A percentile compares a stretch with the other conserved stretches of the same genome.
Evolutionary conservation across 352 stramenopile genomes (phyloP).

Genomic region (Phytophthora sp.): DNA sequence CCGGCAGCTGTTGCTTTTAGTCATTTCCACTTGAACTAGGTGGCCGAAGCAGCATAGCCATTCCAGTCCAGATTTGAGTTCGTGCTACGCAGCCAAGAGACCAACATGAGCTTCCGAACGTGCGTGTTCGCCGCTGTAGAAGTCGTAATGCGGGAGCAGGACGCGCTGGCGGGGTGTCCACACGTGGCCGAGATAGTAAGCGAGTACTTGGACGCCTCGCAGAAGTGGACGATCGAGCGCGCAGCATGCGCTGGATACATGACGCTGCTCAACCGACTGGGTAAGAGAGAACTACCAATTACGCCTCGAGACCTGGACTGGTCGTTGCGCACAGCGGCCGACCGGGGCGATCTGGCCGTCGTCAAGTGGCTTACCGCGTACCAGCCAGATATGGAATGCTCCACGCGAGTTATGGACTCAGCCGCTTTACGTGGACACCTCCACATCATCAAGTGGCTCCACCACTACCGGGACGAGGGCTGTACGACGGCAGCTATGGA

Average conservation of each 20-base stretch:
- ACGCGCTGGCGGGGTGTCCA: conserved; percentile 52
- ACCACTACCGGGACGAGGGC: conserved; percentile 65
- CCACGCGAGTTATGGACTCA: conserved; percentile 82
- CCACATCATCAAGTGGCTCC: conserved; percentile 74
- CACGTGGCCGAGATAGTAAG: conserved; percentile 56
- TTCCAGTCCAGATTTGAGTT: conserved; percentile 26
- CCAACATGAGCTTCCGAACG: conserved; percentile 23
- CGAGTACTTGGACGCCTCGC: conserved; percentile 62
- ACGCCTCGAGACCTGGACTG: conserved; percentile 66
- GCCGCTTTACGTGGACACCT: conserved; percentile 74
- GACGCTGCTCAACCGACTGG: conserved; percentile 59
- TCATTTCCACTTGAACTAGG: conserved; percentile 24
- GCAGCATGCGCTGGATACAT: conserved; percentile 61
- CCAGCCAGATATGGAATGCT: conserved; percentile 56
- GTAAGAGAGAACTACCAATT: conserved; percentile 42
- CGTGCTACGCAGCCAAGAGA: no score
- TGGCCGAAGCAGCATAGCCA: neutral
- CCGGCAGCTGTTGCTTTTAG: conserved; percentile 3
- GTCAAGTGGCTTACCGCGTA: conserved; percentile 74
- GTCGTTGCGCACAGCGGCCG: conserved; percentile 68
- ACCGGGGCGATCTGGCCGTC: conserved; percentile 65
- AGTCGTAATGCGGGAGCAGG: conserved; percentile 50
- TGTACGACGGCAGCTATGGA: conserved; percentile 85
- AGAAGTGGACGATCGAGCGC: conserved; percentile 62
- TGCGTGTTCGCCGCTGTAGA: conserved; percentile 45